Percentiles rank a stretch among this genome's conserved stretches.
Conservation (phyloP, 129 eudicot species). For the Flaveria bidentis region DNA sequence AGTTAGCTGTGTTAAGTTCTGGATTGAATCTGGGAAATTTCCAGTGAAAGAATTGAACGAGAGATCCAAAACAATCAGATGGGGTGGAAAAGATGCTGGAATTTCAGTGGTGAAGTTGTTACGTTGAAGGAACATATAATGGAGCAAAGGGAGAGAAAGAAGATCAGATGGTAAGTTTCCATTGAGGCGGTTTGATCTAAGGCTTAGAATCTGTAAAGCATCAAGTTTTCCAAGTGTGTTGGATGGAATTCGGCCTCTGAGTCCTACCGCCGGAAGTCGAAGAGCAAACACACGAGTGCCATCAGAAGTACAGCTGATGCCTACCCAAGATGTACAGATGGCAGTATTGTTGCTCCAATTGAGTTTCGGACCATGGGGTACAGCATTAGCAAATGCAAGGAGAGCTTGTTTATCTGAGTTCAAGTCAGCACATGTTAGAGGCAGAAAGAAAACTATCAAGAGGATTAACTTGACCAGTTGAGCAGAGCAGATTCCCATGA, state of each 20-base stretch:
- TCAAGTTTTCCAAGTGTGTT: slow-evolving; percentile 66
- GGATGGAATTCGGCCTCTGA: slow-evolving; percentile 61
- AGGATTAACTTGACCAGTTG: slow-evolving; percentile 38
- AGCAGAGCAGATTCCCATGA: slow-evolving; percentile 48
- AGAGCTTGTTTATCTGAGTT: slow-evolving; percentile 70
- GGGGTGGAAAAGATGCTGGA: slow-evolving; percentile 55
- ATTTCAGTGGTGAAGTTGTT: slow-evolving; percentile 65
- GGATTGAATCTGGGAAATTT: slow-evolving; percentile 52
- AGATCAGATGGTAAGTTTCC: slow-evolving; percentile 70
- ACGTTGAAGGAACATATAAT: slow-evolving; percentile 61
- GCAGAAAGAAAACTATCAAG: slow-evolving; percentile 48
- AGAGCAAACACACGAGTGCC: slow-evolving; percentile 51
- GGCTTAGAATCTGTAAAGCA: slow-evolving; percentile 59
- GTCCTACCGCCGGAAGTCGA: slow-evolving; percentile 84
- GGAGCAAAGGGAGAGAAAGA: slow-evolving; percentile 70
- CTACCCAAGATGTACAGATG: slow-evolving; percentile 69
- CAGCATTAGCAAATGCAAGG: slow-evolving; percentile 59
- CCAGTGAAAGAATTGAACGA: slow-evolving; percentile 72
- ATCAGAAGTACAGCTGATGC: slow-evolving; percentile 59
- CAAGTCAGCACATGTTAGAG: slow-evolving; percentile 53
- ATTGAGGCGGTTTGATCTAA: slow-evolving; percentile 67
- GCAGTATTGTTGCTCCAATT: slow-evolving; percentile 61
- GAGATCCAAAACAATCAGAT: slow-evolving; percentile 60
- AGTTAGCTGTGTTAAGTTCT: slow-evolving; percentile 61
- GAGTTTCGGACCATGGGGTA: slow-evolving; percentile 73